Evolutionary conservation across 495 filamentous ascomycete genomes (phyloP), one percentile per base, ranked within the genome.

Genomic region (Hypomontagnella monticulosa): DNA sequence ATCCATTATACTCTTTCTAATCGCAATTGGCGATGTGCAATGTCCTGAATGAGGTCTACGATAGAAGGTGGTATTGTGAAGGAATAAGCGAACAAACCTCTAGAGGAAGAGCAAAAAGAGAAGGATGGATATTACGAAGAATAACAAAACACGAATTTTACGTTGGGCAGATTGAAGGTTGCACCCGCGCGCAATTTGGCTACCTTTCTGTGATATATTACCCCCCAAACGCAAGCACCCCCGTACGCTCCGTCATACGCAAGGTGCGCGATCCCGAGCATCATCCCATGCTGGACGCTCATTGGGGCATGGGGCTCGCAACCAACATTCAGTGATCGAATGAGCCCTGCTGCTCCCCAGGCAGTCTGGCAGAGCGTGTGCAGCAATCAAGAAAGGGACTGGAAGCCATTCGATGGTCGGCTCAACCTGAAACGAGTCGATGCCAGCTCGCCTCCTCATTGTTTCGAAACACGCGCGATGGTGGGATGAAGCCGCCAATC

Each of bases 391-490:
- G 49, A 63, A 56, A 69, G 42, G 41, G 59, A 63, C 66, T 63
- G 66, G 55, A 55, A 33, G 55, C 57, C 54, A 70, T 61, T 63
- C 63, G 56, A 62, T 65, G 38, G 61, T 71, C 61, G 71, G 63
- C 63, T 71, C 51, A 71, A 74, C 71, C 71, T 74, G 71, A 74
- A 74, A 74, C 71, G 56, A 70, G 66, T 71, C 58, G 66, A 72
- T 74, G 62, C 59, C 66, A 68, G 66, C 54, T 54, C 58, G 47
- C 65, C 69, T 68, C 66, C 67, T 63, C 61, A 66, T 71, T 63
- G 71, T 74, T 74, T 74, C 71, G 71, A 74, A 74, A 74, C 69
- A 70, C 68, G 65, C 57, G 69, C 69, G 63, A 71, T 57, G 71
- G 71, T 66, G 71, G 71, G 69, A 70, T 66, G 69, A 61, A 64